Conservation (phyloP, 2,329 filamentous ascomycete genomes). For the Cladophialophora psammophila region DNA sequence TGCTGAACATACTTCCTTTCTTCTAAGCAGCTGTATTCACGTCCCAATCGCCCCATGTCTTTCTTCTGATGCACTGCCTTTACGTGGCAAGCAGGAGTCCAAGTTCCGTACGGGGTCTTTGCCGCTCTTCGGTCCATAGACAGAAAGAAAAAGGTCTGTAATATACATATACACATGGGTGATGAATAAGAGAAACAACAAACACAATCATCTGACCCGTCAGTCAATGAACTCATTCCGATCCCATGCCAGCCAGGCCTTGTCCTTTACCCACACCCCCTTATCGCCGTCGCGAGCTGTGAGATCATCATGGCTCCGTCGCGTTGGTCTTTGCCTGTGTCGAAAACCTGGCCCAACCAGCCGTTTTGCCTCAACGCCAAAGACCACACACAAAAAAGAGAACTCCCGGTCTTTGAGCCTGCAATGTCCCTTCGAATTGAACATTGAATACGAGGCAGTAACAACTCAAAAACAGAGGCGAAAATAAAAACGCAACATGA, state of each 20-base stretch:
- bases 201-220: conserved; percentile 2
- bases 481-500: conserved; percentile 20
- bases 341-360: background rate
- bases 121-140: background rate
- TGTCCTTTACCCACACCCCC: background rate
- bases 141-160: conserved; percentile 6
- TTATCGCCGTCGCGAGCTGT: background rate
- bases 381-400: background rate
- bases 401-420: background rate
- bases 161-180: conserved; percentile 32
- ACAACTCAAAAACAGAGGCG: background rate
- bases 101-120: background rate
- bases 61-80: conserved; percentile 2
- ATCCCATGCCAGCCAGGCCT: background rate
- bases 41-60: background rate
- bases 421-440: background rate
- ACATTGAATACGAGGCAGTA: no score
- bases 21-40: conserved; percentile 7
- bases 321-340: background rate
- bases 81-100: background rate
- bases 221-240: conserved; percentile 8
- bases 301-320: conserved; percentile 1
- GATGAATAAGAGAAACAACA: conserved; percentile 3
- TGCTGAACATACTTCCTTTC: background rate
- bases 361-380: conserved; percentile 1